phyloP scores from a whole-genome alignment of 163 green algal species.

The Trebouxia gelatinosa region DNA sequence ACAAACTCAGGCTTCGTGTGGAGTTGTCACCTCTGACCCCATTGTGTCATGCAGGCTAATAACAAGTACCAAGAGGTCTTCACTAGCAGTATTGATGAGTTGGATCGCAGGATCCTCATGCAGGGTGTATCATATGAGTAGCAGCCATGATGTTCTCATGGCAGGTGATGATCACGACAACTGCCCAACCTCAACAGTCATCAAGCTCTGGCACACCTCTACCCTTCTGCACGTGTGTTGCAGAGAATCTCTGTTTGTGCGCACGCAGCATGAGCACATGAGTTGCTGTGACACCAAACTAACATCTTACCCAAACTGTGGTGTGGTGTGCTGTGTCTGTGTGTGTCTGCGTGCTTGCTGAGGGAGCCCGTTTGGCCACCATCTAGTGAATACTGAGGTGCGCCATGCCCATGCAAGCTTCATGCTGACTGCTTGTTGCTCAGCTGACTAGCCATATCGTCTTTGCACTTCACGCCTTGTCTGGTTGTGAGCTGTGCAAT shows the following conservation, averaged over 20 bases:
- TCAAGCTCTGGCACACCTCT: background rate
- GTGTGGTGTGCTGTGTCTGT: slow-evolving; percentile 28
- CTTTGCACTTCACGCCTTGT: no score
- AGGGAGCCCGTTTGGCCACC: no score
- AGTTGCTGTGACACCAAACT: background rate
- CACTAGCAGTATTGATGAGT: slow-evolving; percentile 36
- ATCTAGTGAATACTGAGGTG: no score
- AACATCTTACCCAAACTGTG: background rate
- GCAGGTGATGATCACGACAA: background rate
- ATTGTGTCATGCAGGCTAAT: slow-evolving; percentile 34
- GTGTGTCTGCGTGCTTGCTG: slow-evolving; percentile 14
- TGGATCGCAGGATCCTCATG: slow-evolving; percentile 32
- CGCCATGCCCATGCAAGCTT: no score
- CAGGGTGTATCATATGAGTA: slow-evolving; percentile 28
- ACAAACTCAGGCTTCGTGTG: no score
- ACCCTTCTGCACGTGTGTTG: background rate
- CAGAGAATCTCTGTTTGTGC: background rate
- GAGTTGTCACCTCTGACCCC: no score
- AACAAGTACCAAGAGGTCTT: slow-evolving; percentile 40
- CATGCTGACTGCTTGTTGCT: no score
- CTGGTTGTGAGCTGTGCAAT: no score
- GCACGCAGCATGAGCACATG: background rate
- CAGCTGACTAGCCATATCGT: no score
- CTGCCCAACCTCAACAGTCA: background rate
- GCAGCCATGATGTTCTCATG: background rate